Conservation (phyloP, 345 rosid genomes). For the Hibiscus trionum region DNA sequence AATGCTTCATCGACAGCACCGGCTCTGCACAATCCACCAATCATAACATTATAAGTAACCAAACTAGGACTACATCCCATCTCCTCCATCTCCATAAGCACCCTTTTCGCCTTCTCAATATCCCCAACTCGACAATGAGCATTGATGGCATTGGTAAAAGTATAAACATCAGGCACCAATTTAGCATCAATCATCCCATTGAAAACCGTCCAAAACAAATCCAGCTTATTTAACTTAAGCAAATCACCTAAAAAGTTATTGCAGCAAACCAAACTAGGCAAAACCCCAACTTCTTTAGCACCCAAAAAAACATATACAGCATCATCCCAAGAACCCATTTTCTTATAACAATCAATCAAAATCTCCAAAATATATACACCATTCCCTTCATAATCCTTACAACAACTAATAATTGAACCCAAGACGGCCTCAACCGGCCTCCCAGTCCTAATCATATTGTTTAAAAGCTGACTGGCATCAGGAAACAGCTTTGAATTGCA, state of each 20-base stretch:
- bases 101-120: conserved; percentile 31
- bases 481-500: conserved; percentile 39
- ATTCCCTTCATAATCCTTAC: conserved; percentile 22
- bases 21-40: conserved; percentile 46
- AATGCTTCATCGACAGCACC: conserved; percentile 54
- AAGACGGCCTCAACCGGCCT: conserved; percentile 37
- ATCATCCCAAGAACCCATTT: conserved; percentile 37
- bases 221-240: conserved; percentile 38
- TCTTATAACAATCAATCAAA: conserved; percentile 49
- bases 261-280: conserved; percentile 40
- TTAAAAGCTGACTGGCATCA: conserved; percentile 33
- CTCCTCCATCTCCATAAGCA: conserved; percentile 44
- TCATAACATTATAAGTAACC: conserved; percentile 45
- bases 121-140: conserved; percentile 56
- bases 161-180: conserved; percentile 38
- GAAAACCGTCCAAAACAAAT: conserved; percentile 58
- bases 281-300: conserved; percentile 23
- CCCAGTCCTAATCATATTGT: conserved; percentile 35
- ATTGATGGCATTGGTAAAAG: conserved; percentile 42
- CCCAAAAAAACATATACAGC: conserved; percentile 30
- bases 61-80: conserved; percentile 35
- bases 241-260: conserved; percentile 54
- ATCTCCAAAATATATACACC: conserved; percentile 31
- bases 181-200: conserved; percentile 42
- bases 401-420: conserved; percentile 40